Percentiles rank a stretch among this genome's conserved stretches.
phyloP scores from a whole-genome alignment of 176 grass and related monocot genomes.

The Alopecurus myosuroides region DNA sequence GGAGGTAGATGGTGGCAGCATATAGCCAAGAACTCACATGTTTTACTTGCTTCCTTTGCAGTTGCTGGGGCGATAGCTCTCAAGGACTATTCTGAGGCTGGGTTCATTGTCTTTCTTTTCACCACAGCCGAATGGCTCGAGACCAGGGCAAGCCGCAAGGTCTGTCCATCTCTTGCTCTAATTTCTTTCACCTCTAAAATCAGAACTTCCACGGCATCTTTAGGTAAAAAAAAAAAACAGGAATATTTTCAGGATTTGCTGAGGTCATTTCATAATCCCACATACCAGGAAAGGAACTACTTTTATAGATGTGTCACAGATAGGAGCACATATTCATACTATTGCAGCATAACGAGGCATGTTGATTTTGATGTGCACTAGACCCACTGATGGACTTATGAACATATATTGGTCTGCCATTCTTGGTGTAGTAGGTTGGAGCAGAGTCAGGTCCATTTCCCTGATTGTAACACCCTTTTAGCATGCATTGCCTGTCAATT shows the following conservation, averaged over 20 bases:
- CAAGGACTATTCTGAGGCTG: conserved; percentile 80
- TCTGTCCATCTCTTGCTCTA: conserved; percentile 21
- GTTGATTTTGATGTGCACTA: conserved; percentile 19
- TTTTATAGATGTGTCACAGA: neutral
- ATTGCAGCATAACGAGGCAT: neutral
- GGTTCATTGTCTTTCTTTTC: conserved; percentile 91
- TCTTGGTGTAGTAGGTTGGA: neutral
- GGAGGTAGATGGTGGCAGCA: conserved; percentile 2
- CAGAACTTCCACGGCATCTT: neutral
- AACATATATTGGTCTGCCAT: conserved; percentile 24
- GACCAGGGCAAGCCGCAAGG: conserved; percentile 80
- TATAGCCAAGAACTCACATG: conserved; percentile 9
- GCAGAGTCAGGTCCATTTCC: neutral
- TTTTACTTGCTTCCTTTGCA: conserved; percentile 31
- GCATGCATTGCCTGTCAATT: neutral
- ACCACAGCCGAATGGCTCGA: conserved; percentile 92
- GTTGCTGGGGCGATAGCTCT: conserved; percentile 91
- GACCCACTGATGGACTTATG: conserved; percentile 12
- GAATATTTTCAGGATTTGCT: neutral
- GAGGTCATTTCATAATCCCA: conserved; percentile 10
- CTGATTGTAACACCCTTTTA: conserved; percentile 24
- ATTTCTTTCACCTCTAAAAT: conserved; percentile 11
- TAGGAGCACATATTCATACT: conserved; percentile 6
- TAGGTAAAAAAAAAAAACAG: neutral
- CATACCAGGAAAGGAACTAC: conserved; percentile 15